Evolutionary conservation across 306 rosid genomes (phyloP), one percentile per base, ranked within the genome.

Genomic region (Medicago truncatula): DNA sequence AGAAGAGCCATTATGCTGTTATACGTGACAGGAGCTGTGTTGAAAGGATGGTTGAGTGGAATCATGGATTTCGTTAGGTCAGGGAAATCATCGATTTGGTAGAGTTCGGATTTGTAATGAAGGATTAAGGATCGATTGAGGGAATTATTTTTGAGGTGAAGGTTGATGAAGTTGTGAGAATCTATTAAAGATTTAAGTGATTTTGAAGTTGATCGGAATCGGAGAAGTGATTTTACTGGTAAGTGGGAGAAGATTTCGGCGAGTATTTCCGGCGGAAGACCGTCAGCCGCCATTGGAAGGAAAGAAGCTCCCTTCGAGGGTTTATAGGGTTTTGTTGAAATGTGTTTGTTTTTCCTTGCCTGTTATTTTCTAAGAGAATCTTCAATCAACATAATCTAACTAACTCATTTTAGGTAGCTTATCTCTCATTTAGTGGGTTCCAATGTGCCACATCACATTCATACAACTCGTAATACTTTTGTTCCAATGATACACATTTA

Each of bases 31-130:
- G 31, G 4, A 3, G 31, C 3, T 3, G 31, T 28, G 1, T 1
- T 34, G 38, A 92, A 84, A 5, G 96, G 97, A 73, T 90, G 96
- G 31, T 67, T 67, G 60, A 89, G 83, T 67, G 54, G 83, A 4
- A 68, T 83, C 17, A 81, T 81, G 7, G 40, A 8, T 7, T 7
- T 12, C 59, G 71, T 10, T 25, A 79, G 61, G 0, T 68, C 4
- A 2, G 77, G 81, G 71, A 84, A 82, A 75, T 74, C 38, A 34
- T 34, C 38, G 6, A 34, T 34, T 34, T 62, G 1, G 38, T 31
- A 85, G 46, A 92, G 90, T 5, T 84, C 86, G 0, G 85, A 77
- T 0, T 62, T 75, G 31, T 53, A 36, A 0, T 88, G 74, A 79
- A 89, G 74, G 41, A 89, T 70, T 64, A 91, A 59, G 46, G 15